Base-by-base conservation (phyloP, 1,284 basidiomycete species). In the Flammula alnicola region DNA sequence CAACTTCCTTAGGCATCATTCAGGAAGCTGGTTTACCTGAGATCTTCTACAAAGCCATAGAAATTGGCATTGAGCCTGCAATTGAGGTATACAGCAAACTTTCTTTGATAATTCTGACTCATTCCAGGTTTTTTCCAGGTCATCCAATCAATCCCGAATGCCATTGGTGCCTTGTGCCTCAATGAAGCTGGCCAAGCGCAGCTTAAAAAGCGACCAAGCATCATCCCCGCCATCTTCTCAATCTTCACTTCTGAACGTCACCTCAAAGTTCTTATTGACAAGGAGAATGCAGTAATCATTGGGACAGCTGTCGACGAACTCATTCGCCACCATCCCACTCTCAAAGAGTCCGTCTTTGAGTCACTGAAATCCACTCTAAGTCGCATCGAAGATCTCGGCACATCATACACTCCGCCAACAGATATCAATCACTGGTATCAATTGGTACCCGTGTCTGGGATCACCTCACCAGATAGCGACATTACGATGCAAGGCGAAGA, bases 81-180 rank as follows among this genome's bases (percentile, higher is more conserved):
- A 90, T 93, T 43, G 95, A 98, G 72, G 92, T 91, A 62, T 27
- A 70, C 55, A 20, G 32, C n/a, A 12, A 27, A 33, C 40, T 39
- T 30, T 16, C 54, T 22, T 26, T n/a, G 17, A 46, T 22, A 41
- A 23, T 36, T 22, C n/a, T 47, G 19, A 27, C n/a, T 46, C 50
- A 51, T 32, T 42, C 25, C 41, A 50, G 12, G 11, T 37, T 38
- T 46, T 35, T 45, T 23, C 10, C 30, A 95, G 86, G 89, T 98
- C 44, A 86, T 99, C 44, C 88, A 91, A 74, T 85, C 95, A 0
- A 86, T 98, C 47, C 92, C 95, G 0, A 96, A 96, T 61, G 96
- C 95, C n/a, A 85, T 99, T 46, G 95, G 96, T 27, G 97, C 97
- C 0, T 78, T 99, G 35, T 99, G 96, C 67, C 80, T 99, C 47